phyloP scores from a whole-genome alignment of 2,329 filamentous ascomycete genomes.

The Alternaria angustiovoidea region DNA sequence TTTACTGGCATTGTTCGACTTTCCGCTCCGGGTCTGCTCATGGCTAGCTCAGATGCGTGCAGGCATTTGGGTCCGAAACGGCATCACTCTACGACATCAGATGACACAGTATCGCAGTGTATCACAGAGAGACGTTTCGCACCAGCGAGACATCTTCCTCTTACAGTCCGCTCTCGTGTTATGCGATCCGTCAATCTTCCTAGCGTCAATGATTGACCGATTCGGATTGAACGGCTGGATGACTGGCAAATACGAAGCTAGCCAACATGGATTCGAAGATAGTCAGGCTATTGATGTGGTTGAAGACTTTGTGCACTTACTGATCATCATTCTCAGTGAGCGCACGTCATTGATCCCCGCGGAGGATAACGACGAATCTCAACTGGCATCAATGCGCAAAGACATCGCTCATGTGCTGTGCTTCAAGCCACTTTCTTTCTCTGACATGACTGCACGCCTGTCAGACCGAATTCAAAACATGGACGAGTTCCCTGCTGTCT shows the following conservation, averaged over 20 bases:
- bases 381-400: slow-evolving; percentile 77
- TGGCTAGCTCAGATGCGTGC: slow-evolving; percentile 99
- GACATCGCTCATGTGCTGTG: slow-evolving; percentile 94
- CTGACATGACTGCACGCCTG: slow-evolving; percentile 84
- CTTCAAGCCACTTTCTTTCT: slow-evolving; percentile 95
- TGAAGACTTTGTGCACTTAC: slow-evolving; percentile 92
- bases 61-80: slow-evolving; percentile 98
- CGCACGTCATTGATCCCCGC: slow-evolving; percentile 78
- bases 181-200: slow-evolving; percentile 81
- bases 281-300: slow-evolving; percentile 88
- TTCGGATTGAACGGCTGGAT: slow-evolving; percentile 91
- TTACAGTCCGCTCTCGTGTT: slow-evolving; percentile 89
- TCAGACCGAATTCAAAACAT: slow-evolving; percentile 90
- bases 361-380: slow-evolving; percentile 70
- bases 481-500: slow-evolving; percentile 83
- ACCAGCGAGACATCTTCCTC: slow-evolving; percentile 93
- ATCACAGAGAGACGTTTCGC: slow-evolving; percentile 86
- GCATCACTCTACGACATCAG: slow-evolving; percentile 93
- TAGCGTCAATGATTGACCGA: slow-evolving; percentile 89
- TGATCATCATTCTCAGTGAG: slow-evolving; percentile 91
- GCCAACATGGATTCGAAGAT: slow-evolving; percentile 78
- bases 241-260: slow-evolving; percentile 75
- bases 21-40: slow-evolving; percentile 88
- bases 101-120: slow-evolving; percentile 93
- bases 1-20: slow-evolving; percentile 88